Percentiles rank a stretch among this genome's conserved stretches.
These are phyloP conservation scores for Dryas alaskensis DNA, from an alignment of 306 rosid genomes.

Conservation along the genomic window DNA sequence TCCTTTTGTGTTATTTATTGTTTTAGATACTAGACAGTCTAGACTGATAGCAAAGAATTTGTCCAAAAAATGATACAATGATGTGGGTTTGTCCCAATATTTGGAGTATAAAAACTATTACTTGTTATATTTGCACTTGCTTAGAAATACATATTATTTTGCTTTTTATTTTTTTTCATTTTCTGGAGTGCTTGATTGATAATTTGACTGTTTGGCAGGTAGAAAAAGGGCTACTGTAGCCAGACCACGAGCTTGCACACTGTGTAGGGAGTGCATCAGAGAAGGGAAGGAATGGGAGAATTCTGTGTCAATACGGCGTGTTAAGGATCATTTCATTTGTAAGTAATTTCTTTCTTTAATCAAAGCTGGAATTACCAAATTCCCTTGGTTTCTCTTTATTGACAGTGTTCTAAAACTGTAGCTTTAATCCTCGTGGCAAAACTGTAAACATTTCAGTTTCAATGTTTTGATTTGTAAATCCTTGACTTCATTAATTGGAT, in stretches of 20 bases:
- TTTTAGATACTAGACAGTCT: neutral
- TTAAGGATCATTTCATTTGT: slow-evolving; percentile 91
- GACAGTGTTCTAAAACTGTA: neutral
- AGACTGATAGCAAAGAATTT: slow-evolving; percentile 8
- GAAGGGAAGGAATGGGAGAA: slow-evolving; percentile 89
- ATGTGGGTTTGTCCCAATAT: slow-evolving; percentile 19
- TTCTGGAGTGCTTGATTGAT: slow-evolving; percentile 7
- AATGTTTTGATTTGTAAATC: neutral
- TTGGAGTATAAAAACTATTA: neutral
- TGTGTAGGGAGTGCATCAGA: slow-evolving; percentile 95
- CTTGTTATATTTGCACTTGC: neutral
- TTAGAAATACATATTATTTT: neutral
- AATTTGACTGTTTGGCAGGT: slow-evolving; percentile 47
- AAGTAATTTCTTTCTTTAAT: slow-evolving; percentile 36
- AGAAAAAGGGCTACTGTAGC: slow-evolving; percentile 64
- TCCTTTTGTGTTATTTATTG: slow-evolving; percentile 13
- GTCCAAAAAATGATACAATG: neutral
- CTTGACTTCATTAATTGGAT: neutral
- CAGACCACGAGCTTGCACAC: slow-evolving; percentile 75
- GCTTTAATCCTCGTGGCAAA: neutral
- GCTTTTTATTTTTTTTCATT: neutral
- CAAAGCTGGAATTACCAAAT: neutral
- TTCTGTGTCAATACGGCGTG: slow-evolving; percentile 69
- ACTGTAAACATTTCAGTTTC: neutral
- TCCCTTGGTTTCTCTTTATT: neutral